Conservation (phyloP, 768 basidiomycete genomes). For the Peribolospora kevripleyi region DNA sequence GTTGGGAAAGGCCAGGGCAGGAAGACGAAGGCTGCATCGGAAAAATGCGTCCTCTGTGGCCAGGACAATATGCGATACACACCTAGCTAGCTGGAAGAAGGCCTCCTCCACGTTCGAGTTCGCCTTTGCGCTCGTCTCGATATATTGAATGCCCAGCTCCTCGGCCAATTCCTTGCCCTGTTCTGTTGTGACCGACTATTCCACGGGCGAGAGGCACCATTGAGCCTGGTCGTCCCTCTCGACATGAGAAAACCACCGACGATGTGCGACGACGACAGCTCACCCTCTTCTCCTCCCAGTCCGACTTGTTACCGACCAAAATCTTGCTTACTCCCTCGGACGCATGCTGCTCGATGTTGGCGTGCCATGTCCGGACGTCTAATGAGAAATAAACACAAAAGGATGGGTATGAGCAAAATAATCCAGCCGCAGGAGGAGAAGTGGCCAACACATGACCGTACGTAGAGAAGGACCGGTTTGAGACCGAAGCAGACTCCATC, state of each 20-base stretch:
- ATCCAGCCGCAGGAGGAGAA: background rate
- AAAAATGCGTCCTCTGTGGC: background rate
- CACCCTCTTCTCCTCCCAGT: slow-evolving; percentile 78
- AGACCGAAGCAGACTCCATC: background rate
- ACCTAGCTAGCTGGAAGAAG: slow-evolving; percentile 92
- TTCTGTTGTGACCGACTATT: slow-evolving; percentile 50
- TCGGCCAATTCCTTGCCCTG: slow-evolving; percentile 77
- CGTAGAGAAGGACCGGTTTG: background rate
- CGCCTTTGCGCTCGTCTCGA: slow-evolving; percentile 92
- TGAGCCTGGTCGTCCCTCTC: too few species aligned
- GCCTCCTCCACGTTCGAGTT: slow-evolving; percentile 97
- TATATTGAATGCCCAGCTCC: slow-evolving; percentile 83
- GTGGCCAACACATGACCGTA: background rate
- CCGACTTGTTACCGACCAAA: slow-evolving; percentile 94
- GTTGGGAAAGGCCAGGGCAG: background rate
- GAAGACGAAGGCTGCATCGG: background rate
- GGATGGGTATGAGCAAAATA: background rate
- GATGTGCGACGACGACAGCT: background rate
- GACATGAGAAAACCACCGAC: background rate
- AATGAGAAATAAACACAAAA: slow-evolving; percentile 12
- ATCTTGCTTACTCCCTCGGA: slow-evolving; percentile 99
- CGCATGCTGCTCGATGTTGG: slow-evolving; percentile 94
- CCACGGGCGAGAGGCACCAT: background rate
- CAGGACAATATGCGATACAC: slow-evolving; percentile 14
- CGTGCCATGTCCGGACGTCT: slow-evolving; percentile 98